phyloP scores from a whole-genome alignment of 371 early-diverging fungal genomes.

The Caulochytrium protostelioides region DNA sequence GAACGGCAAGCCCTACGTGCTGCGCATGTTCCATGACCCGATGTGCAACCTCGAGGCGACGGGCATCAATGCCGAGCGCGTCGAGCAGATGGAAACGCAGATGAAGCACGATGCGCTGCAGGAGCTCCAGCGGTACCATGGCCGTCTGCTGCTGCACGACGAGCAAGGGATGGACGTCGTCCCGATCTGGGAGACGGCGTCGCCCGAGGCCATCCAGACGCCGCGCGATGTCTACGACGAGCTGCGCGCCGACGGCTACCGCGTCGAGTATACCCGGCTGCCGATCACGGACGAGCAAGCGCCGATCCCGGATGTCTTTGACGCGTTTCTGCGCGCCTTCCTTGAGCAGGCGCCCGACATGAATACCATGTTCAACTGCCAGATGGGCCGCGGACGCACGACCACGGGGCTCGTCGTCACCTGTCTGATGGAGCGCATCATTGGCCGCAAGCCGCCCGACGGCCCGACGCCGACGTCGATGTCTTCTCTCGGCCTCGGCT shows the following conservation, averaged over 20 bases:
- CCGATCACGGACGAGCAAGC: constrained; percentile 63
- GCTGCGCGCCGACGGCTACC: constrained; percentile 29
- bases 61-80: constrained; percentile 43
- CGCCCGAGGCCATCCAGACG: constrained; percentile 26
- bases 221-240: constrained; percentile 34
- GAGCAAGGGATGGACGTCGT: constrained; percentile 16
- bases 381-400: constrained; percentile 66
- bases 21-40: constrained; percentile 37
- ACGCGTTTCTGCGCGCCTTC: constrained; percentile 32
- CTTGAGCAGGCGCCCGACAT: constrained; percentile 16
- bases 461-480: background rate
- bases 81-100: constrained; percentile 43
- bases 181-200: constrained; percentile 41
- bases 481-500: background rate
- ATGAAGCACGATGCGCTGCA: constrained; percentile 34
- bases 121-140: constrained; percentile 31
- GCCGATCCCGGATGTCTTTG: constrained; percentile 54
- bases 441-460: constrained; percentile 1
- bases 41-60: constrained; percentile 38
- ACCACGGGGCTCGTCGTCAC: constrained; percentile 53
- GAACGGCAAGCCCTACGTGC: constrained; percentile 35
- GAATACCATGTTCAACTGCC: constrained; percentile 50
- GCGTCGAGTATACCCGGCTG: constrained; percentile 39
- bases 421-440: constrained; percentile 21
- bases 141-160: constrained; percentile 36